Base-by-base conservation (phyloP, 805 yeast species). In the Kuraishia hungarica region DNA sequence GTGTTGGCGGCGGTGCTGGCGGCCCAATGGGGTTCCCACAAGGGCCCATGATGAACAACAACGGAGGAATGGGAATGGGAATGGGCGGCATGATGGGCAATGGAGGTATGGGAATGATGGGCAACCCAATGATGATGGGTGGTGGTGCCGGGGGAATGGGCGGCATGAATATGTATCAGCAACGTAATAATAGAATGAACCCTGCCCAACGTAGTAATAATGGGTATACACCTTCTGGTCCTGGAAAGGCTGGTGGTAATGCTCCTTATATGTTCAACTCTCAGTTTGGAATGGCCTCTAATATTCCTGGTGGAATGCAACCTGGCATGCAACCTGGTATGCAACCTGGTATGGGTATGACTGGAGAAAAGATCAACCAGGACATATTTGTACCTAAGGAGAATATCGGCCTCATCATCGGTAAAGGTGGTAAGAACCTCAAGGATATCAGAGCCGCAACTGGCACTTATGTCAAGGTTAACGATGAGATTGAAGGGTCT, bases 341-440 rank as follows among this genome's bases (percentile, higher is more conserved):
- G 51, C 57, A 52, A 19, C 61, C 59, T 23, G 39, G 26, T 20
- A 21, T 53, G 50, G 43, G 43, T 15, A 35, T 35, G 43, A 7
- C 43, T 13, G 72, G 79, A 48, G 87, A 79, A 61, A 79, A 80
- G 62, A 75, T 79, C 54, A 78, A 82, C 54, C 89, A 87, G 67
- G 92, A 86, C 57, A 75, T 89, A 2, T 84, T 72, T 60, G 89
- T 90, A 50, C 91, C 96, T 23, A 84, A 85, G 64, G 81, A 81
- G 43, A 86, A 79, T 67, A 91, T 90, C 47, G 97, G 97, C 1
- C 81, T 88, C 47, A 84, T 90, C 26, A 90, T 90, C 57, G 97
- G 97, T 1, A 88, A 84, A 68, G 89, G 90, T 35, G 97, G 97
- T 20, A 82, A 86, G 62, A 87, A 85, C 61, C 85, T 90, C 56